Evolutionary conservation across 495 filamentous ascomycete species (phyloP), one percentile per base, ranked within the genome.

Genomic region (Cryomyces antarcticus): DNA sequence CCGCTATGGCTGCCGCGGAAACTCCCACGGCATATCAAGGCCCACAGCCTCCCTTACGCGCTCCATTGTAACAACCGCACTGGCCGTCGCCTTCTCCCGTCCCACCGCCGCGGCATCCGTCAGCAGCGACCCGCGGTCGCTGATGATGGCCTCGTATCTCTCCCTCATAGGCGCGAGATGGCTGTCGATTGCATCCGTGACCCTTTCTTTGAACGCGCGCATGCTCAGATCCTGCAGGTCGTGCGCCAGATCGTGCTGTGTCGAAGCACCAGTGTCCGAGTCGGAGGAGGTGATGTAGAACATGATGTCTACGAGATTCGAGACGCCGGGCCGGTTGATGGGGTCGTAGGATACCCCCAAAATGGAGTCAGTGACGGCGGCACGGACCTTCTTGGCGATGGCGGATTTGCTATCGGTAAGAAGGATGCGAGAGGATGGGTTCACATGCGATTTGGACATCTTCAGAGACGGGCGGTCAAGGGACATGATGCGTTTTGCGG

Each of bases 371-470:
- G 89, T 96, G n/a, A 85, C 54, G 29, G 89, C 83, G 9, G 58
- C 52, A 42, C 58, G 72, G 49, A 95, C 62, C 56, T 92, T 93
- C 36, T 57, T 55, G 4, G 56, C 47, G 46, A 96, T 84, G 1
- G 62, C 57, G 2, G 68, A 57, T 3, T 67, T 53, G 1, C 64
- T 53, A 46, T 93, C 80, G n/a, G 75, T 86, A 42, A 97, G 69
- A 11, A 88, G 62, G 48, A 97, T 89, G 28, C 81, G 66, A 9
- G 84, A 92, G 13, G 62, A 63, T n/a, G 64, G 59, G 48, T 80
- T 69, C 1, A 59, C 42, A 51, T 84, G 70, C 4, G 85, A 93
- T 59, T 97, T 97, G 38, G 83, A 92, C 89, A 97, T 97, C 51
- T 97, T 97, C 27, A 68, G 53, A 2, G 49, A 49, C 1, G 89